Percentiles rank a stretch among this genome's conserved stretches.
These are phyloP conservation scores for Fusarium sp. DNA, from an alignment of 2,329 filamentous ascomycete genomes.

Conservation along the genomic window DNA sequence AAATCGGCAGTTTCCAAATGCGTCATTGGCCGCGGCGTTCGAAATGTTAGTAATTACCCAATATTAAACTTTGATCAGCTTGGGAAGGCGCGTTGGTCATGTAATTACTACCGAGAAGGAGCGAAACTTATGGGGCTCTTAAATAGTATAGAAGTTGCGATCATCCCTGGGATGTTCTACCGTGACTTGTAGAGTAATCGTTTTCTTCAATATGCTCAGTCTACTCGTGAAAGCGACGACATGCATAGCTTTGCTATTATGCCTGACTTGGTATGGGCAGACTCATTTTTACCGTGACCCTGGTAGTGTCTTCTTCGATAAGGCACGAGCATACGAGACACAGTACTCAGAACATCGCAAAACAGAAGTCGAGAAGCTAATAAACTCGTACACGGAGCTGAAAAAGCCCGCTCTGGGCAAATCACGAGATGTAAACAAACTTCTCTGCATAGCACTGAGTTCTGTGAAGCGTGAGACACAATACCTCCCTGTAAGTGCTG, in stretches of 20 bases:
- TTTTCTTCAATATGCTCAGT: neutral
- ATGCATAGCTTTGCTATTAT: slow-evolving; percentile 5
- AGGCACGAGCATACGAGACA: slow-evolving; percentile 12
- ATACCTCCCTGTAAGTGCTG: slow-evolving; percentile 3
- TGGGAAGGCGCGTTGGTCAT: neutral
- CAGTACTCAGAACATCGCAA: neutral
- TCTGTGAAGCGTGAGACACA: slow-evolving; percentile 16
- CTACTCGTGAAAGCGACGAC: neutral
- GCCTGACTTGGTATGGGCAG: slow-evolving; percentile 1
- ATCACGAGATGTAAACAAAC: neutral
- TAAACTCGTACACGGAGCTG: neutral
- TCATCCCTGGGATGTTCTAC: neutral
- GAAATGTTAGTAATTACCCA: neutral
- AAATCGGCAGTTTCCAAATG: neutral
- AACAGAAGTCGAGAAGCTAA: neutral
- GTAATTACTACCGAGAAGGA: neutral
- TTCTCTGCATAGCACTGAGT: slow-evolving; percentile 6
- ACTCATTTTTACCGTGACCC: slow-evolving; percentile 19
- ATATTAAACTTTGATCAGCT: neutral
- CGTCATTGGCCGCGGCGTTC: neutral
- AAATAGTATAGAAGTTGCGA: neutral
- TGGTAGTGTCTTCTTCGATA: slow-evolving; percentile 17
- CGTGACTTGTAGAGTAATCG: neutral
- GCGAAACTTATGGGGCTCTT: neutral
- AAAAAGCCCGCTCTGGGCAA: neutral